Percentiles rank a stretch among this genome's conserved stretches.
Evolutionary conservation across 2,329 filamentous ascomycete genomes (phyloP).

Genomic region (Apiospora hydei): DNA sequence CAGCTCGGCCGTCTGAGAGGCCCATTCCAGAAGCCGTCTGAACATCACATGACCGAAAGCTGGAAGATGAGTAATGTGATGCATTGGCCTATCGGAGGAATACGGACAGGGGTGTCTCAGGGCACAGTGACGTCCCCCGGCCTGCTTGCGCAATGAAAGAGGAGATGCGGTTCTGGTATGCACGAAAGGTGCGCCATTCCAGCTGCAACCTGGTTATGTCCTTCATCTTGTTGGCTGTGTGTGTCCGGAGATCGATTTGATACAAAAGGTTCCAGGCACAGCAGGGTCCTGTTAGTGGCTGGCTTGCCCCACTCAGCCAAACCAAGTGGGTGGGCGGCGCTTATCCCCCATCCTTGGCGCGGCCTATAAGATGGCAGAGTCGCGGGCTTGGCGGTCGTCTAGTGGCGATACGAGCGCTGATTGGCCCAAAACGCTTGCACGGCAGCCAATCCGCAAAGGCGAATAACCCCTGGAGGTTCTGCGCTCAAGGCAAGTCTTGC

Average conservation of each 20-base stretch:
- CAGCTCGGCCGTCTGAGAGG: constrained; percentile 3
- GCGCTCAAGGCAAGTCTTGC: background rate
- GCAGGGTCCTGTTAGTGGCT: background rate
- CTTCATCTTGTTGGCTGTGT: background rate
- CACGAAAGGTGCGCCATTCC: background rate
- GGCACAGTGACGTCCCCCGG: constrained; percentile 1
- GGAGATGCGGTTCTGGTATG: background rate
- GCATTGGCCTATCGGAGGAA: constrained; percentile 19
- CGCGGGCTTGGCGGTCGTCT: constrained; percentile 8
- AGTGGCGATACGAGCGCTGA: constrained; percentile 1
- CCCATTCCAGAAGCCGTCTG: constrained; percentile 16
- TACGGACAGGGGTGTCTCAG: background rate
- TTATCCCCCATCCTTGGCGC: background rate
- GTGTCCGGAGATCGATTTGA: background rate
- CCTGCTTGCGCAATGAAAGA: background rate
- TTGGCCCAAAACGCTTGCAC: constrained; percentile 5
- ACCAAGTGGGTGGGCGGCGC: constrained; percentile 13
- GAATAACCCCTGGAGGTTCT: background rate
- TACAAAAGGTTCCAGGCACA: background rate
- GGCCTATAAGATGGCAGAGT: constrained; percentile 9
- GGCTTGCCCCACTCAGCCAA: background rate
- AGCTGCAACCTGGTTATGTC: constrained; percentile 4
- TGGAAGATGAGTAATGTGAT: constrained; percentile 23
- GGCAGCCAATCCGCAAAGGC: constrained; percentile 15
- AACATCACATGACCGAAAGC: constrained; percentile 17